A percentile compares a stretch with the other conserved stretches of the same genome.
These are phyloP conservation scores for Acacia confusa DNA, from an alignment of 306 rosid genomes.

Conservation along the genomic window DNA sequence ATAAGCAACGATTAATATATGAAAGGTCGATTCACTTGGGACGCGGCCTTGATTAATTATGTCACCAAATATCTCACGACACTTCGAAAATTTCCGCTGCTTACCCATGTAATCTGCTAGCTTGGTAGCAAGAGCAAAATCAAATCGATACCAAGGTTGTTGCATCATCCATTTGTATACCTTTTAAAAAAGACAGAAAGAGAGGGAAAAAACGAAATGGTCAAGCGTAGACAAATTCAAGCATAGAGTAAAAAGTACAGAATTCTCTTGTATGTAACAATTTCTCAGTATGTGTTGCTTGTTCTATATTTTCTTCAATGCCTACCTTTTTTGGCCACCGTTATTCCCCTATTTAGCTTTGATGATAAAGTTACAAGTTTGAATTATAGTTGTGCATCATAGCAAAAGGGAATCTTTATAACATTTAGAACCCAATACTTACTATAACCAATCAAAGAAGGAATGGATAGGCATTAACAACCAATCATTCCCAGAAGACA, in stretches of 20 bases:
- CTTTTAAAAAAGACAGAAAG: conserved; percentile 28
- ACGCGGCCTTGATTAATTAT: conserved; percentile 88
- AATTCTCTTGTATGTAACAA: conserved; percentile 1
- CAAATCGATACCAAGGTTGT: conserved; percentile 75
- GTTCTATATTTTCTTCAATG: too few species aligned
- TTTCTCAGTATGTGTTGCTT: too few species aligned
- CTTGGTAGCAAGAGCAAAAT: conserved; percentile 83
- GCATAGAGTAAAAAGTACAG: conserved; percentile 10
- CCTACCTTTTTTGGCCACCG: too few species aligned
- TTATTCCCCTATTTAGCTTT: too few species aligned
- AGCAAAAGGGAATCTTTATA: conserved; percentile 10
- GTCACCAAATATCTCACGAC: conserved; percentile 90
- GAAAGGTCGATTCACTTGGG: conserved; percentile 91
- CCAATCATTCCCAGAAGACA: neutral
- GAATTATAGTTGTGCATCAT: neutral
- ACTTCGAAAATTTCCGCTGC: conserved; percentile 83
- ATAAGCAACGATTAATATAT: conserved; percentile 82
- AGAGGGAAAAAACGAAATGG: neutral
- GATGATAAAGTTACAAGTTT: conserved; percentile 6
- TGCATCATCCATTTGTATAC: conserved; percentile 98
- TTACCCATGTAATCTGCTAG: conserved; percentile 93
- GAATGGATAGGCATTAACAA: neutral
- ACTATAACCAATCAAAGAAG: neutral
- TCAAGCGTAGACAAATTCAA: conserved; percentile 8
- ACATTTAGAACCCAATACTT: conserved; percentile 9